A percentile compares a stretch with the other conserved stretches of the same genome.
Evolutionary conservation across 371 early-diverging fungal genomes (phyloP).

Genomic region (Conidiobolus incongruus): DNA sequence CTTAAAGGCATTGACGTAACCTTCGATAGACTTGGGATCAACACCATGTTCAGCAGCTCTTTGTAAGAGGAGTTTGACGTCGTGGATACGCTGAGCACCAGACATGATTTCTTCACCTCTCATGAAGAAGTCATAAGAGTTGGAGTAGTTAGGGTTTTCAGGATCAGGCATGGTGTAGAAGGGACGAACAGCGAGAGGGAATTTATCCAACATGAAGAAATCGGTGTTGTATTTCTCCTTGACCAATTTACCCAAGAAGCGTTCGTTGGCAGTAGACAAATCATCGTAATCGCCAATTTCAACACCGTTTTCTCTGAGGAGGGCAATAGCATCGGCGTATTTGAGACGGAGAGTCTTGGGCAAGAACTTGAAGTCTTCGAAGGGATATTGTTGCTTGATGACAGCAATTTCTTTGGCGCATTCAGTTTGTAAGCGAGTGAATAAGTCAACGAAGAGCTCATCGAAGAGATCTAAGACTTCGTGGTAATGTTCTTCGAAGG

Average conservation of each 20-base stretch:
- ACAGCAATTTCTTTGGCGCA: slow-evolving; percentile 68
- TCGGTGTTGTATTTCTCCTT: slow-evolving; percentile 92
- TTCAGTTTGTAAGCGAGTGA: slow-evolving; percentile 67
- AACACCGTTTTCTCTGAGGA: slow-evolving; percentile 79
- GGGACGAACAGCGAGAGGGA: slow-evolving; percentile 91
- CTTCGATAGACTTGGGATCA: slow-evolving; percentile 62
- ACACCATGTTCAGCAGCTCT: slow-evolving; percentile 69
- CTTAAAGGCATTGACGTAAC: slow-evolving; percentile 96
- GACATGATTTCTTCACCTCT: slow-evolving; percentile 99
- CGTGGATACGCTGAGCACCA: slow-evolving; percentile 99
- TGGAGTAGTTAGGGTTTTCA: slow-evolving; percentile 68
- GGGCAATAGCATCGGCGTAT: slow-evolving; percentile 77
- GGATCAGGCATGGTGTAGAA: slow-evolving; percentile 99
- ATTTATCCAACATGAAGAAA: slow-evolving; percentile 98
- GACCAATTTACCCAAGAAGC: slow-evolving; percentile 80
- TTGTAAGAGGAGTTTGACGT: slow-evolving; percentile 60
- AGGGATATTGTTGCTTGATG: slow-evolving; percentile 81
- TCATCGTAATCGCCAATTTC: slow-evolving; percentile 90
- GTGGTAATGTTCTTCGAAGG: slow-evolving; percentile 94
- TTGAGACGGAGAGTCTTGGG: slow-evolving; percentile 73
- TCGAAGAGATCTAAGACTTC: slow-evolving; percentile 63
- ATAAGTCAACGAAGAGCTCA: slow-evolving; percentile 63
- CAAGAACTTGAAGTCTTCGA: slow-evolving; percentile 74
- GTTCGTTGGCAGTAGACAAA: slow-evolving; percentile 84
- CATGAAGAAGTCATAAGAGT: slow-evolving; percentile 99